Base-by-base conservation (phyloP, 2,329 filamentous ascomycete genomes). In the Penicillium sp. region DNA sequence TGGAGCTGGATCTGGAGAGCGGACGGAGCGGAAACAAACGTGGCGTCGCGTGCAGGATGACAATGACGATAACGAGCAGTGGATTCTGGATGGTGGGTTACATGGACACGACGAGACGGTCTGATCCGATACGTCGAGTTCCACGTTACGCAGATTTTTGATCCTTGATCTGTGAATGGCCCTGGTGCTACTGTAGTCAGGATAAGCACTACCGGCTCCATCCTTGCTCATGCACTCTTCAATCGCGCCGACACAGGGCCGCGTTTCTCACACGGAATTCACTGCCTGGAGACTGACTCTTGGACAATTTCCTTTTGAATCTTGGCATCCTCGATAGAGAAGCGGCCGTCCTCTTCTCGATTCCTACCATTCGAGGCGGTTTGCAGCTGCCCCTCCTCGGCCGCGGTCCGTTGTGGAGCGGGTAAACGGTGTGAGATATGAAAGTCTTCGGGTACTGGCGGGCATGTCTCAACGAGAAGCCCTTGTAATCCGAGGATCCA, bases 1-100 rank as follows among this genome's bases (percentile, higher is more conserved):
- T 39, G 59, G 57, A 3, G 48, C 41, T 4, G 69, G 71, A 8
- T 58, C 61, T 39, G 59, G 57, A 3, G 71, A 63, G 8, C 67
- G 61, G 17, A 70, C 69, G 34, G 75, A 78, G 58, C 69, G 69
- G 39, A 76, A 73, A 58, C 77, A 78, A 65, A 77, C 76, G 15
- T 81, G 79, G 79, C 72, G 79, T 39, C 73, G 79, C 39, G 79
- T 81, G 20, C 79, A 81, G 61, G 76, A 79, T 63, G 79, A 81
- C 54, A 77, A 76, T 49, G 78, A 79, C 28, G 78, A 80, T 60
- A 80, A 80, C 60, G 79, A 81, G 66, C 76, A 77, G 57, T 81
- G 78, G 78, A 79, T 80, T 58, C 60, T 80, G 47, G 78, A 80
- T 57, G 79, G 79, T 25, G 78, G 78, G 5, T 53, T 77, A 41